Conservation (phyloP, 495 filamentous ascomycete genomes). For the Neurospora sp. region DNA sequence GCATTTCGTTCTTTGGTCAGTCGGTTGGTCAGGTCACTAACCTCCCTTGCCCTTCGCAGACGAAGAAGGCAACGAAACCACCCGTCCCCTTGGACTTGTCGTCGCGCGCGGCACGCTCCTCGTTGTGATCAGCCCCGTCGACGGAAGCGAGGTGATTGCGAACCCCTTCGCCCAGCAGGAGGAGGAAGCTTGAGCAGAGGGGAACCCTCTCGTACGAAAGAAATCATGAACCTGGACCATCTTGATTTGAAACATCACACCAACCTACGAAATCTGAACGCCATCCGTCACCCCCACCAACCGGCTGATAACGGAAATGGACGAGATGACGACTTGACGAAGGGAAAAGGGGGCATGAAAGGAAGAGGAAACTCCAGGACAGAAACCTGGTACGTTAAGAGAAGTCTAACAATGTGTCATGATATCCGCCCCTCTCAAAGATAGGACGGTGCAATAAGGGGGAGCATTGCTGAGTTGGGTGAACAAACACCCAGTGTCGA, state of each 20-base stretch:
- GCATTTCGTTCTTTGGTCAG: neutral
- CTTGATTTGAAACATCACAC: neutral
- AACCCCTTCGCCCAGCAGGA: conserved; percentile 80
- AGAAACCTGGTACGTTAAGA: neutral
- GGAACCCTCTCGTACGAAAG: neutral
- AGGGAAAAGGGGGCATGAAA: neutral
- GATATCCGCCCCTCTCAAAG: neutral
- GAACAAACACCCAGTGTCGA: neutral
- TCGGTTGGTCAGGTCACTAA: no score
- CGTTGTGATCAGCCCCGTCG: conserved; percentile 81
- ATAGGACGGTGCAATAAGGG: neutral
- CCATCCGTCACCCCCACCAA: neutral
- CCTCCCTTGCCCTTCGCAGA: conserved; percentile 37
- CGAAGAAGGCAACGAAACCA: conserved; percentile 81
- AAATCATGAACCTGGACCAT: neutral
- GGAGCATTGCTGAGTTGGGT: neutral
- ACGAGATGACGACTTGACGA: neutral
- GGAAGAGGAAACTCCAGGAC: neutral
- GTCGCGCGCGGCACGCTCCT: conserved; percentile 89
- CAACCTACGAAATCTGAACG: neutral
- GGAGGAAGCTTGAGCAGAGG: conserved; percentile 24
- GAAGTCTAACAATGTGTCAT: neutral
- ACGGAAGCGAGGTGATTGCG: conserved; percentile 90
- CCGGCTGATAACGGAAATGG: neutral
- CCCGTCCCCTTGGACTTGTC: conserved; percentile 76